Conservation (phyloP, 108 stramenopile species). For the Parietichytrium sp. region DNA sequence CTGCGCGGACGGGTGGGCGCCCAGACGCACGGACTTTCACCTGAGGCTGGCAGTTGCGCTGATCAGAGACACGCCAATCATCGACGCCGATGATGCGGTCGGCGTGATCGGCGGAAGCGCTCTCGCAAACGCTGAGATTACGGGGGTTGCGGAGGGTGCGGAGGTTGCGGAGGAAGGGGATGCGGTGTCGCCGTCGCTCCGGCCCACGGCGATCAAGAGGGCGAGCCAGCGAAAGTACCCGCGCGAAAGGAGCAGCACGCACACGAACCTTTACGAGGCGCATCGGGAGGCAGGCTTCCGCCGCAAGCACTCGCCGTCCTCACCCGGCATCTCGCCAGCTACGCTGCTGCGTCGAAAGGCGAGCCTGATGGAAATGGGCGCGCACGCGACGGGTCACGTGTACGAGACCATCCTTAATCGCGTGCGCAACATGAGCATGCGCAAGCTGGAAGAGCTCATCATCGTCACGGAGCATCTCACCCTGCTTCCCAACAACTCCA, state of each 20-base stretch:
- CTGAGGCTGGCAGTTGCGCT: constrained; percentile 30
- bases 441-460: constrained; percentile 24
- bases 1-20: background rate
- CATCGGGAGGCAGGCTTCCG: no score
- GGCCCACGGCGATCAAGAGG: no score
- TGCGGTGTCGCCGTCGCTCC: no score
- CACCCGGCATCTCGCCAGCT: no score
- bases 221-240: no score
- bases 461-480: background rate
- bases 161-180: background rate
- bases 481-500: background rate
- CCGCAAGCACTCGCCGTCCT: no score
- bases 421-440: background rate
- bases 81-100: background rate
- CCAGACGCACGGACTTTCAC: constrained; percentile 11
- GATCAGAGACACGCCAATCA: constrained; percentile 10
- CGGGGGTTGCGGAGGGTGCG: background rate
- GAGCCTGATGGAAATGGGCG: constrained; percentile 18
- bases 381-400: background rate
- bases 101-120: constrained; percentile 2
- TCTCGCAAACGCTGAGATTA: background rate
- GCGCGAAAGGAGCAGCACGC: no score
- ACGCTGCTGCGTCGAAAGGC: constrained; percentile 19
- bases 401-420: constrained; percentile 1
- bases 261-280: no score